Base-by-base conservation (phyloP, 768 basidiomycete genomes). In the Pleurotus citrinopileatus region DNA sequence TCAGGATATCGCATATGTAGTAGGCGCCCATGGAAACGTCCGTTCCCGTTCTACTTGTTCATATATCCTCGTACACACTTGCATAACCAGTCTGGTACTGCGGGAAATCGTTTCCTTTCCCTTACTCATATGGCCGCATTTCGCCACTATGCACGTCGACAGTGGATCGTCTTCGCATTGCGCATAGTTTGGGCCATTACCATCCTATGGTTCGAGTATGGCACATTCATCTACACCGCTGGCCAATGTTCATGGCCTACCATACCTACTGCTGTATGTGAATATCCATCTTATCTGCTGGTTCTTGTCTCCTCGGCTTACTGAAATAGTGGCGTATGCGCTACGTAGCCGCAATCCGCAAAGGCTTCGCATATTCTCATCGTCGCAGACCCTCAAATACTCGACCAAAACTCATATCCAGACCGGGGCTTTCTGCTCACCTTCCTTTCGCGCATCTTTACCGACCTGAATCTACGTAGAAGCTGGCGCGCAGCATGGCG, bases 341-440 rank as follows among this genome's bases (percentile, higher is more conserved):
- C 42, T 34, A 53, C 46, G 37, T 53, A n/a, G 51, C 57, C 55
- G 6, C 59, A 58, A 26, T 42, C 54, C 46, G 58, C 62, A 29
- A 63, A 56, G 64, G 62, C 55, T 56, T 73, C 56, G 58, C 89
- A 86, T 66, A 73, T 92, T 19, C 82, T 97, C n/a, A 72, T 96
- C 42, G 73, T 94, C 29, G 86, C 94, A 10, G 95, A 97, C 69
- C 90, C 94, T 0, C 94, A 96, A 68, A 81, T 96, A 23, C 77
- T 92, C 42, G 86, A 94, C 66, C 76, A 77, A 43, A 73, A 78
- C 40, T 90, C 90, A 3, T 94, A 94, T 65, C 84, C 85, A 8
- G 80, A 71, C 34, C 80, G 88, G 4, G 64, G 72, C 3, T 63
- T 75, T 20, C 67, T 80, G 63, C 67, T 89, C 20, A 81, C 82